Evolutionary conservation across 192 early-diverging fungal species (phyloP).

Genomic region (Haplosporangium gracile): DNA sequence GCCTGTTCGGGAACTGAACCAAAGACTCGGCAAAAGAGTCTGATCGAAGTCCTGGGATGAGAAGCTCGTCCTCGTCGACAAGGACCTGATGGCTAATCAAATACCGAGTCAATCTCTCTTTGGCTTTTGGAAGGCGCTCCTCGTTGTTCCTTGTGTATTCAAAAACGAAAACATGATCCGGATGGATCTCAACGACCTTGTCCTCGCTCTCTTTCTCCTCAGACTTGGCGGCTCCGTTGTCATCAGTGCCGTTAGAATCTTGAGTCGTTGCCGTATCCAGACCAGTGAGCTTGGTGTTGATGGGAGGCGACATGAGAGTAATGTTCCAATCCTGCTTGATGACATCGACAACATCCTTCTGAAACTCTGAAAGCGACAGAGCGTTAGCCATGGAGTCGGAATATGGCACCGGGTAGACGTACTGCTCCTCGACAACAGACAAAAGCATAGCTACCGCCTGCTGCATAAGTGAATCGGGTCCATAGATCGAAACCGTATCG

Average conservation of each 20-base stretch:
- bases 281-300: neutral
- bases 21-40: constrained; percentile 68
- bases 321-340: constrained; percentile 64
- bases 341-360: constrained; percentile 49
- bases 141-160: constrained; percentile 52
- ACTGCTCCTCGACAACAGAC: constrained; percentile 70
- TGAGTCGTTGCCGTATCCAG: neutral
- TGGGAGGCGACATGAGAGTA: constrained; percentile 25
- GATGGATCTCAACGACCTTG: neutral
- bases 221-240: neutral
- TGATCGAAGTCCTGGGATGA: constrained; percentile 53
- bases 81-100: constrained; percentile 29
- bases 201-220: neutral
- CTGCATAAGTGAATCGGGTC: constrained; percentile 70
- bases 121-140: constrained; percentile 49
- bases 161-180: constrained; percentile 54
- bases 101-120: constrained; percentile 42
- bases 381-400: constrained; percentile 51
- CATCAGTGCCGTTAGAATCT: neutral
- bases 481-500: constrained; percentile 68
- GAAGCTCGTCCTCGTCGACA: constrained; percentile 44
- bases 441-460: constrained; percentile 67
- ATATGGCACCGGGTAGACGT: constrained; percentile 64
- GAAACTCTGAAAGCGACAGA: constrained; percentile 65
- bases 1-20: constrained; percentile 70